phyloP scores from a whole-genome alignment of 768 basidiomycete genomes.

The Amanita phalloides region DNA sequence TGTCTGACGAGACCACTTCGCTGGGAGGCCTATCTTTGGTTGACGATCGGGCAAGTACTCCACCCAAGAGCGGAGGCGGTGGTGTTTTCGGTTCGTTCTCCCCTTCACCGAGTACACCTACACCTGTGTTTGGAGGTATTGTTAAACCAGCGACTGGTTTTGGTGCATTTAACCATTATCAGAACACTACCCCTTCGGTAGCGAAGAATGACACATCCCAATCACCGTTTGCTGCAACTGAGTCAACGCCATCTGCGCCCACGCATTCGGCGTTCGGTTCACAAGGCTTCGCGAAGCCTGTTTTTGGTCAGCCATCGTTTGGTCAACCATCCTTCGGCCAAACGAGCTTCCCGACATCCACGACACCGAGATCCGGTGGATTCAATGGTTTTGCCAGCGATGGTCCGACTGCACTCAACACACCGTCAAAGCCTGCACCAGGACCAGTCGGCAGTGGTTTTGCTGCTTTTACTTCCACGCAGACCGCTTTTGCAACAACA shows the following conservation, averaged over 20 bases:
- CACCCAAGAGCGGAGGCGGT: conserved; percentile 14
- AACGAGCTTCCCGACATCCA: not conserved
- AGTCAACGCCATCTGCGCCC: conserved; percentile 15
- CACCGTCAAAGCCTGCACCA: conserved; percentile 6
- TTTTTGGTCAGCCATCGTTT: conserved; percentile 20
- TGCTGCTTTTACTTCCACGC: conserved; percentile 12
- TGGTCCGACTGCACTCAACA: conserved; percentile 8
- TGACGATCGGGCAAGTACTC: conserved; percentile 14
- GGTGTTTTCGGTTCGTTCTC: conserved; percentile 28
- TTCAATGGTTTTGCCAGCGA: conserved; percentile 7
- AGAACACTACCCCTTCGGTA: not conserved
- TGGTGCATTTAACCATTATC: conserved; percentile 6
- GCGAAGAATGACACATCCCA: conserved; percentile 3
- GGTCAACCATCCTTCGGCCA: conserved; percentile 17
- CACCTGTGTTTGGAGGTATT: conserved; percentile 19
- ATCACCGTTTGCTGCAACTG: not conserved
- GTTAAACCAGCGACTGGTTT: conserved; percentile 18
- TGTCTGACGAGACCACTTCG: conserved; percentile 29
- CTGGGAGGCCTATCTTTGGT: conserved; percentile 29
- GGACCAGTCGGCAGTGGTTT: conserved; percentile 6
- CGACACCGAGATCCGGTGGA: not conserved
- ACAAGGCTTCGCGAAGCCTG: conserved; percentile 11
- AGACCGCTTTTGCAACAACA: conserved; percentile 5
- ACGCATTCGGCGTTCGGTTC: conserved; percentile 25
- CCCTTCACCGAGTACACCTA: conserved; percentile 13